Base-by-base conservation (phyloP, 805 yeast genomes). In the Pichia ethanolica region DNA sequence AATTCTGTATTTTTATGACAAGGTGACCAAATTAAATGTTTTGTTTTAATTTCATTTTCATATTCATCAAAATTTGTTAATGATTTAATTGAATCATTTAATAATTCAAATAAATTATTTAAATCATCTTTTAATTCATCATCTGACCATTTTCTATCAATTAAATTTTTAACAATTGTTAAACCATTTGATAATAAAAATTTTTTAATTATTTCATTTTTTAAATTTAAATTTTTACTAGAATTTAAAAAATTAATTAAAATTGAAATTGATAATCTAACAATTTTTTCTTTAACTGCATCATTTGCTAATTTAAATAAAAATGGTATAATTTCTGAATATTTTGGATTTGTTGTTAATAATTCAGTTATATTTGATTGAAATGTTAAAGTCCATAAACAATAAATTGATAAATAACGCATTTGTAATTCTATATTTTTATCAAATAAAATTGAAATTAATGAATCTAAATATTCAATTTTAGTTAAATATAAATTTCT, bases 11-110 rank as follows among this genome's bases (percentile, higher is more conserved):
- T 86, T 60, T 81, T 79, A 69, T 93, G 99, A 26, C 96, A 89
- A 47, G 99, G 98, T 3, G 95, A 83, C 85, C 96, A 88, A 54
- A 79, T 78, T 61, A 93, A 77, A 51, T 78, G 75, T 52, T 86
- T 86, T 50, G 90, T 81, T 53, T 81, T 83, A 53, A 93, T 75
- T 69, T 93, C 98, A 44, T 88, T 81, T 59, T 78, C 73, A 65
- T 91, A 93, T 65, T 90, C 97, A 62, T 93, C 98, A 65, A 91
- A 87, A 1, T 96, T 89, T 5, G 97, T 84, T 71, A 93, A 78
- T 56, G 79, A 81, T 44, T 82, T 78, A 53, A 84, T 89, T 44
- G 88, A 83, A 32, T 81, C 85, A 54, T 80, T 81, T 55, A 91
- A 75, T n/a, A 72, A 71, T 35, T 73, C 79, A 50, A 74, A 70